A percentile compares a stretch with the other conserved stretches of the same genome.
Conservation (phyloP, 2,329 filamentous ascomycete species). For the Aureobasidium sp. region DNA sequence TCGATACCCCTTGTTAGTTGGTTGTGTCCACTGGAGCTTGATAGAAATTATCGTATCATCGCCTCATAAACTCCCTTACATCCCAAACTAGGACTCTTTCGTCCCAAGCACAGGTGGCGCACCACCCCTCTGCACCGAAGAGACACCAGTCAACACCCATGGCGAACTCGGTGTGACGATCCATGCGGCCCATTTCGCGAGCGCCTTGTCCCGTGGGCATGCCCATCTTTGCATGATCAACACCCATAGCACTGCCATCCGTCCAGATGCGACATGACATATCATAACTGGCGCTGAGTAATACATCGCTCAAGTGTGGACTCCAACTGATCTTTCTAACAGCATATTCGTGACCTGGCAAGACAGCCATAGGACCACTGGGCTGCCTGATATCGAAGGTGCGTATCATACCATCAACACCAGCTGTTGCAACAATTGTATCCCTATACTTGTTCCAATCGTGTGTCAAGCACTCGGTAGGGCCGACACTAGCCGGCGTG, state of each 20-base stretch:
- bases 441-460: conserved; percentile 99
- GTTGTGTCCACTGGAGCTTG: background rate
- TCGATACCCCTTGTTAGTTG: conserved; percentile 7
- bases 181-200: conserved; percentile 77
- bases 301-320: conserved; percentile 80
- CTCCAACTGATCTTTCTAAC: conserved; percentile 83
- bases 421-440: conserved; percentile 75
- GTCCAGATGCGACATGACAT: conserved; percentile 96
- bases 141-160: conserved; percentile 97
- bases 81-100: conserved; percentile 90
- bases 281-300: conserved; percentile 89
- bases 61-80: conserved; percentile 58
- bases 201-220: conserved; percentile 23
- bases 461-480: conserved; percentile 81
- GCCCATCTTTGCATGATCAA: conserved; percentile 26
- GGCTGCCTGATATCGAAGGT: conserved; percentile 86
- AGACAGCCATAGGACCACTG: conserved; percentile 62
- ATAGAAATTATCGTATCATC: conserved; percentile 17
- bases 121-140: conserved; percentile 93
- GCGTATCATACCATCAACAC: conserved; percentile 79
- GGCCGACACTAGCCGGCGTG: conserved; percentile 42
- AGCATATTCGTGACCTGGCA: conserved; percentile 86
- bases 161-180: conserved; percentile 87
- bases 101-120: conserved; percentile 90
- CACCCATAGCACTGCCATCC: conserved; percentile 57